Base-by-base conservation (phyloP, 345 rosid genomes). In the Linum tenue region DNA sequence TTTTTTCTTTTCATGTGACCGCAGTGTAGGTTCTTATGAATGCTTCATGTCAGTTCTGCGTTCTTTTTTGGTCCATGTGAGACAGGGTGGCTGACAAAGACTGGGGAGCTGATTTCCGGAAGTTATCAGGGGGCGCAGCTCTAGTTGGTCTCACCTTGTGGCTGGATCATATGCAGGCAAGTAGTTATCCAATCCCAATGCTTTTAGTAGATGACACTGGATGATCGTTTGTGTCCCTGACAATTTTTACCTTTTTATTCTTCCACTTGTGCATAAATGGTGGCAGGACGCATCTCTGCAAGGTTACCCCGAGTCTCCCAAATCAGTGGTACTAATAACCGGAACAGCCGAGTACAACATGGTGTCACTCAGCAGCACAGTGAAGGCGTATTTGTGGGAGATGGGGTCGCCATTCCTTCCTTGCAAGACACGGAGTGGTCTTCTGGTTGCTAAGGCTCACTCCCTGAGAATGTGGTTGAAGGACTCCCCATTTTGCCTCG, bases 401-500 rank as follows among this genome's bases (percentile, higher is more conserved):
- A 92, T 92, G 98, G 94, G 90, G 2, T 90, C 98, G 9, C 98
- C 98, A 10, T 92, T 90, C 76, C 85, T 88, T 66, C 98, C 96
- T 1, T 86, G 96, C 73, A 86, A 75, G 77, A 82, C 90, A 42
- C 77, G 96, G 64, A 90, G 84, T 0, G 96, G 97, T 59, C 86
- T 90, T 64, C 87, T 90, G 40, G 79, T 90, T 7, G 98, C 96
- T 6, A 92, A 92, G 84, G 94, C 89, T 36, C 96, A 90, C 70
- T 87, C 98, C 62, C 89, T 92, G 40, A 81, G 87, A 70, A 92
- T 92, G 98, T 92, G 98, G 98, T 75, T 92, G 71, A 92, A 89
- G 79, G 98, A 92, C 77, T 89, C 97, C 3, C 96, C 97, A 0
- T 92, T 92, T 76, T 92, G 98, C 80, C 73, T 88, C 60, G 98